Conservation (phyloP, 345 rosid genomes). For the Jatropha curcas region DNA sequence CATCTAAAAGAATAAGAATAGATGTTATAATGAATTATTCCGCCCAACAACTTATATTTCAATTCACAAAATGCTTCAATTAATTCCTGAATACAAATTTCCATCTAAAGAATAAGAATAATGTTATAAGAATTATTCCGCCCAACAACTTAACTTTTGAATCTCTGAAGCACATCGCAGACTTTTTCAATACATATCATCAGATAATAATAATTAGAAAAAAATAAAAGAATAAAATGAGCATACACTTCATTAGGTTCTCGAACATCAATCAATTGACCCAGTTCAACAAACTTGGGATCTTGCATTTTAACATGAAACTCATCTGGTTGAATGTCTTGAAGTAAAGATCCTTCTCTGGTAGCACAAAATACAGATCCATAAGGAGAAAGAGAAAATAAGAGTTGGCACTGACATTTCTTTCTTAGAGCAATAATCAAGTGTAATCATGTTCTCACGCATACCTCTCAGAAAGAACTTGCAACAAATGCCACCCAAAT, state of each 20-base stretch:
- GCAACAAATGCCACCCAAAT: constrained; percentile 91
- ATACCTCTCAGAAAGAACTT: constrained; percentile 91
- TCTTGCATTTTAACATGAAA: constrained; percentile 75
- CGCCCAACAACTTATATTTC: too few relatives aligned
- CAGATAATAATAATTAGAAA: background rate
- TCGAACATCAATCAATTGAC: constrained; percentile 87
- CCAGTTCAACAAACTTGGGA: constrained; percentile 67
- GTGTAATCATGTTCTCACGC: constrained; percentile 9
- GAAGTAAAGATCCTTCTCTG: constrained; percentile 55
- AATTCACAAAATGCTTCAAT: too few relatives aligned
- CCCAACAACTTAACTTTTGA: background rate
- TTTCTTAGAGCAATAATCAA: constrained; percentile 11
- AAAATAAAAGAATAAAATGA: too few relatives aligned
- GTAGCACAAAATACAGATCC: constrained; percentile 14
- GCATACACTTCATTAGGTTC: constrained; percentile 92
- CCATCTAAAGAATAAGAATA: too few relatives aligned
- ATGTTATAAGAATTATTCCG: background rate
- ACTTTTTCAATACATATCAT: background rate
- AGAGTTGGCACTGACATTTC: constrained; percentile 6
- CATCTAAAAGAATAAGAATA: too few relatives aligned
- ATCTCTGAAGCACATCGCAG: background rate
- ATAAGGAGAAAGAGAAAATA: constrained; percentile 2
- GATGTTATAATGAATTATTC: too few relatives aligned
- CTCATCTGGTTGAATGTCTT: constrained; percentile 66
- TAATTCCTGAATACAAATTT: background rate